These are phyloP conservation scores for Neurospora sp. DNA, from an alignment of 495 filamentous ascomycete genomes.

Conservation along the genomic window DNA sequence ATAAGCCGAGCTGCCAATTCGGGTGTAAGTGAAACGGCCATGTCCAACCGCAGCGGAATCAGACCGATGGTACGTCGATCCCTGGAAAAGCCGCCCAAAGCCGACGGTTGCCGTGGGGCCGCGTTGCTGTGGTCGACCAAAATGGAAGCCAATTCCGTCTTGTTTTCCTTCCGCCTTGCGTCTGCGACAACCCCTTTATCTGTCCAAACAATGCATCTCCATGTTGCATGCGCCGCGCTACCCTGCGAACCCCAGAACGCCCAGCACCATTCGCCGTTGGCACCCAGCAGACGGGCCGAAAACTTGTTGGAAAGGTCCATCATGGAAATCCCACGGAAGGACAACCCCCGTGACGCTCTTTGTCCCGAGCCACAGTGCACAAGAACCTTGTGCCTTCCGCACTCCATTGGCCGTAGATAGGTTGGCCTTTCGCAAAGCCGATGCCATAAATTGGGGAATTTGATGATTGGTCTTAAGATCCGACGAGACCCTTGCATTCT, in stretches of 20 bases:
- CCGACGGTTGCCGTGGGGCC: constrained; percentile 18
- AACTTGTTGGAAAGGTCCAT: not conserved
- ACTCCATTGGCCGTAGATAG: not conserved
- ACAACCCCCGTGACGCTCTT: not conserved
- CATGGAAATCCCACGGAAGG: not conserved
- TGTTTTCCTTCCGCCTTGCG: not conserved
- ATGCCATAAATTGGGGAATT: not conserved
- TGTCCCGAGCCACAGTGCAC: not conserved
- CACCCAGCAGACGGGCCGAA: not conserved
- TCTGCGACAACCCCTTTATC: not conserved
- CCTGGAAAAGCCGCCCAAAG: constrained; percentile 20
- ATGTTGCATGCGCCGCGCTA: not conserved
- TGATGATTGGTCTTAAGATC: not conserved
- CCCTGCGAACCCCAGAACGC: not conserved
- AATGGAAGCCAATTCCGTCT: not conserved
- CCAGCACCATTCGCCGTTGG: not conserved
- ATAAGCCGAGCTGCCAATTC: not conserved
- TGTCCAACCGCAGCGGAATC: constrained; percentile 13
- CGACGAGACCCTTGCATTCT: not conserved
- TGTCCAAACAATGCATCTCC: not conserved
- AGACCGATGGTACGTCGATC: constrained; percentile 12
- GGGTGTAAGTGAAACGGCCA: not conserved
- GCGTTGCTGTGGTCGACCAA: not conserved
- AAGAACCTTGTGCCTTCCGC: not conserved
- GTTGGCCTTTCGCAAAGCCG: not conserved